phyloP scores from a whole-genome alignment of 2,329 filamentous ascomycete genomes.

The Neurospora sp. region DNA sequence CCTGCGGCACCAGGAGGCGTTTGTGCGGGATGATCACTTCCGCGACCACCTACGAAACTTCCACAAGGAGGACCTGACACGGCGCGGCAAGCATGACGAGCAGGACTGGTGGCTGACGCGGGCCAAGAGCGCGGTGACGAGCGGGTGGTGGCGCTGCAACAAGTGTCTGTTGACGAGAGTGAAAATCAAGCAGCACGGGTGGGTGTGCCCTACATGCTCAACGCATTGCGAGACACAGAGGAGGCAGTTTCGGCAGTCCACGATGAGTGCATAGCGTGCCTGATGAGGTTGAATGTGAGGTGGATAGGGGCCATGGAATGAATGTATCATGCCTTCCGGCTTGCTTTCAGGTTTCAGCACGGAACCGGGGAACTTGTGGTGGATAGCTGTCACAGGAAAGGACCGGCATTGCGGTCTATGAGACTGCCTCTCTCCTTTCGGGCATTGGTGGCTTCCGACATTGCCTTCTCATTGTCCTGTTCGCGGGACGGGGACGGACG shows the following conservation, averaged over 20 bases:
- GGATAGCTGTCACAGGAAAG: background rate
- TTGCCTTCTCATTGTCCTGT: background rate
- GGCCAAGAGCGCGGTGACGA: constrained; percentile 19
- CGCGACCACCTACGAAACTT: constrained; percentile 46
- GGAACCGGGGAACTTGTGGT: background rate
- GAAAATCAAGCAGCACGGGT: constrained; percentile 28
- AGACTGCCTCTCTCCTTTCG: background rate
- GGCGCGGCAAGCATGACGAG: constrained; percentile 28
- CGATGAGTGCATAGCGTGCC: background rate
- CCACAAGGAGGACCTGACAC: constrained; percentile 44
- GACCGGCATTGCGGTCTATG: background rate
- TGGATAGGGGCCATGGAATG: background rate
- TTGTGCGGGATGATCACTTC: constrained; percentile 45
- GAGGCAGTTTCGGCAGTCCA: constrained; percentile 20
- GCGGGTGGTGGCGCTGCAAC: constrained; percentile 44
- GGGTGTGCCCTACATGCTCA: constrained; percentile 38
- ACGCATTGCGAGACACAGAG: constrained; percentile 32
- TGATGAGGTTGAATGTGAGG: background rate
- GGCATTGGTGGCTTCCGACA: background rate
- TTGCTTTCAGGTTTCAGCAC: background rate
- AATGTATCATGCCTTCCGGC: background rate
- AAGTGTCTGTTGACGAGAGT: constrained; percentile 39
- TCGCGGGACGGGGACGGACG: background rate
- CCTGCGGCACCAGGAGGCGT: constrained; percentile 33
- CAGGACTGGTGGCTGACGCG: constrained; percentile 13